These are phyloP conservation scores for Hypoxylon sp. DNA, from an alignment of 2,329 filamentous ascomycete genomes.

Conservation along the genomic window DNA sequence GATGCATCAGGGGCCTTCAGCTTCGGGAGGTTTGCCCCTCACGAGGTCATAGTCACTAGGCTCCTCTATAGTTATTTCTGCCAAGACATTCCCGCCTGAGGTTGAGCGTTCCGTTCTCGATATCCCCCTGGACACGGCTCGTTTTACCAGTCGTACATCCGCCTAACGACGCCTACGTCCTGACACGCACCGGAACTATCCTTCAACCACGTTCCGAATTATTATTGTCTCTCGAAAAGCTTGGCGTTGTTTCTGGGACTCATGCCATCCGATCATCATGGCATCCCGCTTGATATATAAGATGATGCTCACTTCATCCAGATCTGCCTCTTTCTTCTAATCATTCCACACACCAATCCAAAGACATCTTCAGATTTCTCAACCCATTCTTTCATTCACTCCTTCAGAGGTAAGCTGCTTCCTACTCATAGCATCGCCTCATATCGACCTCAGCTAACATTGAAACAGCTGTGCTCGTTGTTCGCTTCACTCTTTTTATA, in stretches of 20 bases:
- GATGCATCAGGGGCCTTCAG: constrained; percentile 22
- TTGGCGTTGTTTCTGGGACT: constrained; percentile 52
- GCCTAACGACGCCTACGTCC: constrained; percentile 51
- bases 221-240: constrained; percentile 47
- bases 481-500: constrained; percentile 61
- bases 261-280: constrained; percentile 47
- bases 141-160: constrained; percentile 49
- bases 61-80: constrained; percentile 25
- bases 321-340: constrained; percentile 45
- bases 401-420: constrained; percentile 61
- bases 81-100: constrained; percentile 35
- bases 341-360: constrained; percentile 54
- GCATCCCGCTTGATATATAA: constrained; percentile 58
- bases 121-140: constrained; percentile 45
- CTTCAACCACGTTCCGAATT: constrained; percentile 58
- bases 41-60: constrained; percentile 25
- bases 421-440: constrained; percentile 11
- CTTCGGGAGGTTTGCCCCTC: constrained; percentile 17
- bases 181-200: constrained; percentile 60
- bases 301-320: constrained; percentile 46
- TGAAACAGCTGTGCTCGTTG: constrained; percentile 64
- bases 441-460: constrained; percentile 44
- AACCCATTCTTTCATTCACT: constrained; percentile 60
- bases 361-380: constrained; percentile 55
- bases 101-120: constrained; percentile 40